phyloP scores from a whole-genome alignment of 345 rosid genomes.

The Gossypium herbaceum region DNA sequence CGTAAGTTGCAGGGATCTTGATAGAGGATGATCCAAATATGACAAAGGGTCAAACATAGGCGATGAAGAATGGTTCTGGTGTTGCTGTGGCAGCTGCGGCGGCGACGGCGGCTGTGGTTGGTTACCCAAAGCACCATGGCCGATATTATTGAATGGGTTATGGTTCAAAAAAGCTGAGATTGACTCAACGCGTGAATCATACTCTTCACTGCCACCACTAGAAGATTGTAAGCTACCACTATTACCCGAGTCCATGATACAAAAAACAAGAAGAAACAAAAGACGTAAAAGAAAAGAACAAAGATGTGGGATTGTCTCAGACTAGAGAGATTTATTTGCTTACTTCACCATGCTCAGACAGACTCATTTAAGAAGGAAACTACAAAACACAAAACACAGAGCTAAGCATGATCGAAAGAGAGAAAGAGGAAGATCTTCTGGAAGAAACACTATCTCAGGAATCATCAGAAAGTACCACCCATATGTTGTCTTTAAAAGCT shows the following conservation, averaged over 20 bases:
- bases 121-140: conserved; percentile 28
- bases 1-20: conserved; percentile 23
- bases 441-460: conserved; percentile 13
- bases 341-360: conserved; percentile 6
- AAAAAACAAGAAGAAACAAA: not conserved
- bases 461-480: conserved; percentile 31
- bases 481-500: conserved; percentile 24
- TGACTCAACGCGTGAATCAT: conserved; percentile 66
- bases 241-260: conserved; percentile 71
- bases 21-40: conserved; percentile 50
- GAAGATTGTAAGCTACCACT: conserved; percentile 84
- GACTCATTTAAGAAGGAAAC: conserved; percentile 24
- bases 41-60: conserved; percentile 47
- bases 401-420: conserved; percentile 16
- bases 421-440: conserved; percentile 22
- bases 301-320: conserved; percentile 18
- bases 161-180: conserved; percentile 49
- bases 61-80: conserved; percentile 26
- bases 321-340: conserved; percentile 11
- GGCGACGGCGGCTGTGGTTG: conserved; percentile 32
- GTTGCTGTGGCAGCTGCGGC: conserved; percentile 37
- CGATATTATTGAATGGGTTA: conserved; percentile 17
- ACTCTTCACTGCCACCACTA: conserved; percentile 74
- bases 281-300: conserved; percentile 16
- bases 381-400: conserved; percentile 1